These are phyloP conservation scores for Daldinia eschscholtzii DNA, from an alignment of 2,329 filamentous ascomycete species.

Conservation along the genomic window DNA sequence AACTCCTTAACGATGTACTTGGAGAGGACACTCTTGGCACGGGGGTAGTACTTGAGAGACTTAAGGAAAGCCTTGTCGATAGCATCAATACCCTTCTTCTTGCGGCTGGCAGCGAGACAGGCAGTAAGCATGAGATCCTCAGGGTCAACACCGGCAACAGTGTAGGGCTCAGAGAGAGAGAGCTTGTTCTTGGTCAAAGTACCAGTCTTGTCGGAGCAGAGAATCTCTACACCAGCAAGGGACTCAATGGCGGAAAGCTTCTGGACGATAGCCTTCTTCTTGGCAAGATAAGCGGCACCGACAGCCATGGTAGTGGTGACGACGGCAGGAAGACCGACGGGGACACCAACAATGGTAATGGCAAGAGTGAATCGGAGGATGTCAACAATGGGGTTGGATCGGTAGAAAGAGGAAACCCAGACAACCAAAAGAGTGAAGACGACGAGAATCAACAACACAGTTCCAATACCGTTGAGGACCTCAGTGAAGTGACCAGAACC, in stretches of 20 bases:
- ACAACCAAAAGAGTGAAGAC: constrained; percentile 83
- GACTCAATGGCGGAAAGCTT: constrained; percentile 94
- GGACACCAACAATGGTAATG: constrained; percentile 92
- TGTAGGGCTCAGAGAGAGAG: constrained; percentile 86
- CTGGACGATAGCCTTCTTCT: constrained; percentile 93
- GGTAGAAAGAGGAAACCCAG: constrained; percentile 90
- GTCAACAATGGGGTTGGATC: constrained; percentile 81
- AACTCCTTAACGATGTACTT: constrained; percentile 90
- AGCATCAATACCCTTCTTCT: constrained; percentile 95
- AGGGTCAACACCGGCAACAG: constrained; percentile 82
- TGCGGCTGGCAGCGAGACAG: constrained; percentile 88
- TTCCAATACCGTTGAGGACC: constrained; percentile 89
- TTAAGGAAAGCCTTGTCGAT: constrained; percentile 97
- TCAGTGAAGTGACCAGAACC: constrained; percentile 90
- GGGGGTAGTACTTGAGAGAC: constrained; percentile 83
- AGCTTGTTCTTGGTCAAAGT: constrained; percentile 96
- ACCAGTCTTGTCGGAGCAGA: constrained; percentile 95
- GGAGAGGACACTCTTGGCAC: constrained; percentile 81
- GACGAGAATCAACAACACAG: constrained; percentile 82
- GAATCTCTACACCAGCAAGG: constrained; percentile 90
- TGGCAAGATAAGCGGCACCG: constrained; percentile 89
- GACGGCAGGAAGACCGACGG: constrained; percentile 92
- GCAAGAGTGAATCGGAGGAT: constrained; percentile 89
- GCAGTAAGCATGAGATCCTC: constrained; percentile 94
- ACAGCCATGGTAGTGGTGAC: constrained; percentile 96